Conservation (phyloP, 352 stramenopile species). For the Pelagophyceae sp. region DNA sequence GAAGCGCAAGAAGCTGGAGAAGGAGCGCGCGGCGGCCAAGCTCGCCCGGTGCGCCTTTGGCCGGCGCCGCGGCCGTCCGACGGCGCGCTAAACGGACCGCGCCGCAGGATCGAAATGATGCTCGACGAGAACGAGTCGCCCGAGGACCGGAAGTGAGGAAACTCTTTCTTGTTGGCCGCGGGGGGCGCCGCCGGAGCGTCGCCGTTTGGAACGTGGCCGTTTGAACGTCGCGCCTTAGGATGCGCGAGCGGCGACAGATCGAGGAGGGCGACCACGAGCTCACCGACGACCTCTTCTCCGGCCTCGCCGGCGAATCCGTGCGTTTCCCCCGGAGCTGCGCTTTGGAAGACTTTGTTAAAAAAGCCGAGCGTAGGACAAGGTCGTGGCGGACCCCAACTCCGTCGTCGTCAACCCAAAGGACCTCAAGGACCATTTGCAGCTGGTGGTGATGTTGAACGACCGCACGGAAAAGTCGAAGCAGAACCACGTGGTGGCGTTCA, state of each 20-base stretch:
- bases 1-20: neutral
- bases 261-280: neutral
- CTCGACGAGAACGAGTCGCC: neutral
- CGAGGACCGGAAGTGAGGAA: neutral
- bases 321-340: too few species aligned
- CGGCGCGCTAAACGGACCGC: neutral
- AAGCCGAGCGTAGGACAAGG: neutral
- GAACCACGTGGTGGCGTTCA: conserved; percentile 7
- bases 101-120: neutral
- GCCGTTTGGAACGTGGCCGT: too few species aligned
- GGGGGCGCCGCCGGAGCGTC: too few species aligned
- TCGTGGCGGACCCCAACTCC: neutral
- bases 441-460: neutral
- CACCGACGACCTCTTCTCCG: neutral
- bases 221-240: neutral
- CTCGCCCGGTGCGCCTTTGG: neutral
- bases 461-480: neutral
- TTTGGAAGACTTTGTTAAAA: neutral
- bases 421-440: conserved; percentile 16
- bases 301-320: neutral
- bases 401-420: conserved; percentile 1
- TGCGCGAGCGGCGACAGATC: neutral
- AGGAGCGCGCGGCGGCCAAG: neutral
- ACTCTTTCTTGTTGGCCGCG: neutral
- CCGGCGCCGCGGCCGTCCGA: neutral